Percentiles rank a stretch among this genome's conserved stretches.
phyloP scores from a whole-genome alignment of 805 yeast genomes.

The Vanderwaltozyma yarrowii region DNA sequence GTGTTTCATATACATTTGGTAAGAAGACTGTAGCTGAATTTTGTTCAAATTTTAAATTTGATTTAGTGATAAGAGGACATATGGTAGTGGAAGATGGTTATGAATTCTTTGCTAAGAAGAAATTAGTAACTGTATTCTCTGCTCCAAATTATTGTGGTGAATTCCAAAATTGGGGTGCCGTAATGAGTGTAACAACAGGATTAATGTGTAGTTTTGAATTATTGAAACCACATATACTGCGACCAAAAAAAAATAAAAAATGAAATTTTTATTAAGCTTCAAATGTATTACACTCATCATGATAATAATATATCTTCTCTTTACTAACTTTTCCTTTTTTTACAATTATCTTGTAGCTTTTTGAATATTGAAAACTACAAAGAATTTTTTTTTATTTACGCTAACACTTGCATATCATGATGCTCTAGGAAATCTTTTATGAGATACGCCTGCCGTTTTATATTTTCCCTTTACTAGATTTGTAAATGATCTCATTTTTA shows the following conservation, averaged over 20 bases:
- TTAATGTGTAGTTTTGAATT: constrained; percentile 64
- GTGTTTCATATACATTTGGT: constrained; percentile 71
- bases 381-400: no score
- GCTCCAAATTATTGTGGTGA: constrained; percentile 85
- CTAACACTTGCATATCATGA: no score
- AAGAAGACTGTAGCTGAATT: constrained; percentile 58
- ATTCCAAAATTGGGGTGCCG: constrained; percentile 71
- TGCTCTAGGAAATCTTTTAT: no score
- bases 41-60: constrained; percentile 56
- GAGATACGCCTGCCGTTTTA: no score
- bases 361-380: no score
- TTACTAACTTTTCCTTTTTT: no score
- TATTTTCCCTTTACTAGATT: no score
- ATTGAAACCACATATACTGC: constrained; percentile 38
- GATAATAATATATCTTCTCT: background rate
- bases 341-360: no score
- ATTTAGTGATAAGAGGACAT: constrained; percentile 70
- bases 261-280: constrained; percentile 5
- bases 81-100: constrained; percentile 89
- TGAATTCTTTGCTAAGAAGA: constrained; percentile 66
- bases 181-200: constrained; percentile 60
- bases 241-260: constrained; percentile 1
- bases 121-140: constrained; percentile 65
- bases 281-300: background rate
- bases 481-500: no score